Evolutionary conservation across 75 land plant species (phyloP).

Genomic region (Selaginella tamariscina): DNA sequence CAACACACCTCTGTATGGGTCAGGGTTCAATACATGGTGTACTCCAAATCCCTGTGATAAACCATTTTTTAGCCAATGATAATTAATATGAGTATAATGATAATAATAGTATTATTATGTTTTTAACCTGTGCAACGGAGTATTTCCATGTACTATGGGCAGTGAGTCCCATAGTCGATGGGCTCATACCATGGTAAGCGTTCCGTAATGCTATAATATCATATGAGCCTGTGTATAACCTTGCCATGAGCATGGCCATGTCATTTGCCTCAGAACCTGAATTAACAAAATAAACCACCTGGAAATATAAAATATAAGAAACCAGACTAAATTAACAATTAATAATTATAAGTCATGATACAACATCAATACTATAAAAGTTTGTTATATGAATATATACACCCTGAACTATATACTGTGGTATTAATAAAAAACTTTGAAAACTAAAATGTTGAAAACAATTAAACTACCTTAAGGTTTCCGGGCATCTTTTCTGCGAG

Average conservation of each 20-base stretch:
- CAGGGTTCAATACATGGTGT: conserved; percentile 88
- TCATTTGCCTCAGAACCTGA: conserved; percentile 98
- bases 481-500: conserved; percentile 75
- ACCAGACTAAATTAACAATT: neutral
- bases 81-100: too few relatives aligned
- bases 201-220: conserved; percentile 79
- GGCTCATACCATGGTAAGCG: conserved; percentile 86
- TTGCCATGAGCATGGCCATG: conserved; percentile 82
- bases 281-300: conserved; percentile 92
- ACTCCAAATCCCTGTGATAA: conserved; percentile 52
- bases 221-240: conserved; percentile 71
- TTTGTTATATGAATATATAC: neutral
- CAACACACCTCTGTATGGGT: conserved; percentile 82
- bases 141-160: conserved; percentile 77
- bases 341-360: too few relatives aligned
- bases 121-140: conserved; percentile 62
- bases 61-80: too few relatives aligned
- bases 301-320: neutral
- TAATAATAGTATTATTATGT: neutral
- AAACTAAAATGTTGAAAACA: neutral
- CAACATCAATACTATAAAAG: neutral
- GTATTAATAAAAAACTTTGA: neutral
- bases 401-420: neutral
- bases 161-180: conserved; percentile 84
- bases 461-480: conserved; percentile 60